Evolutionary conservation across 768 basidiomycete species (phyloP).

Genomic region (Rhodotorula graminis): DNA sequence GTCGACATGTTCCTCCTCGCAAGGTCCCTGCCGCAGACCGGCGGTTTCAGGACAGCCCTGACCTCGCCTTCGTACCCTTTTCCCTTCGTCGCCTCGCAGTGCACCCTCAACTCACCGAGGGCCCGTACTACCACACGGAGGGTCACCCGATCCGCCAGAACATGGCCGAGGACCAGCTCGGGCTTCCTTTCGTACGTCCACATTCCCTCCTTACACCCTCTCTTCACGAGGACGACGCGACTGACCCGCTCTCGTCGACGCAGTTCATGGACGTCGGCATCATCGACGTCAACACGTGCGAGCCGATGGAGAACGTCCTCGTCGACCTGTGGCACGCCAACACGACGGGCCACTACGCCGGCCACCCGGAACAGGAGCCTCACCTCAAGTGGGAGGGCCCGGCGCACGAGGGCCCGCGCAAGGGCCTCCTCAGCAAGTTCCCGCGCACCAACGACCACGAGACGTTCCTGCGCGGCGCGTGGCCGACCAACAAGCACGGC

Average conservation of each 20-base stretch:
- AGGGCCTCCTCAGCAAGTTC: slow-evolving; percentile 45
- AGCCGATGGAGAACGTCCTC: slow-evolving; percentile 43
- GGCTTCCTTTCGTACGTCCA: slow-evolving; percentile 42
- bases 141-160: slow-evolving; percentile 46
- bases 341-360: slow-evolving; percentile 45
- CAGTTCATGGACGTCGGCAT: slow-evolving; percentile 46
- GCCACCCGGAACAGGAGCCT: slow-evolving; percentile 44
- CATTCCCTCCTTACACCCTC: neutral
- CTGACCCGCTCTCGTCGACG: neutral
- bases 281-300: slow-evolving; percentile 46
- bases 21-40: too few species aligned
- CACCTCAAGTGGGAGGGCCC: slow-evolving; percentile 43
- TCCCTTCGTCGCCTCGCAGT: neutral
- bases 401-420: slow-evolving; percentile 40
- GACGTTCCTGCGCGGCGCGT: slow-evolving; percentile 46
- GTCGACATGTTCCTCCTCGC: neutral
- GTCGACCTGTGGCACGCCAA: slow-evolving; percentile 46
- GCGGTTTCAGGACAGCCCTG: too few species aligned
- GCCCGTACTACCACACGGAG: slow-evolving; percentile 43
- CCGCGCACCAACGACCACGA: slow-evolving; percentile 45
- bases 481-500: slow-evolving; percentile 46
- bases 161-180: slow-evolving; percentile 46
- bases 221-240: neutral
- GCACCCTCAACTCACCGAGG: slow-evolving; percentile 33
- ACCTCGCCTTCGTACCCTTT: neutral